These are phyloP conservation scores for Backusella mclennaniae DNA, from an alignment of 192 early-diverging fungal genomes.

Conservation along the genomic window DNA sequence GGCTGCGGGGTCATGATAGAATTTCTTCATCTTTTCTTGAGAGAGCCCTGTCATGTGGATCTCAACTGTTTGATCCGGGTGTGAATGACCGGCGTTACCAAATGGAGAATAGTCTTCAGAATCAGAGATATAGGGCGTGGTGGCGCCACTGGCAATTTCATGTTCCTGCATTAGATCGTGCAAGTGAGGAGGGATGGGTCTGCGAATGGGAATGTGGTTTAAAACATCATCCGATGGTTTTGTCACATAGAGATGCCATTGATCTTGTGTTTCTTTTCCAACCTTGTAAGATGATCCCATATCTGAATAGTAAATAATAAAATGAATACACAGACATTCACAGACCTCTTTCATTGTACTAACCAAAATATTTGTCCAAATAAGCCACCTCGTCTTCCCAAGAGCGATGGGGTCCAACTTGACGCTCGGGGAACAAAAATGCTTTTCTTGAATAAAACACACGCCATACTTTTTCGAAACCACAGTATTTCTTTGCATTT, in stretches of 20 bases:
- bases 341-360: not conserved
- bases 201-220: conserved; percentile 15
- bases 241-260: conserved; percentile 93
- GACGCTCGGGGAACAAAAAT: conserved; percentile 94
- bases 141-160: conserved; percentile 14
- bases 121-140: conserved; percentile 24
- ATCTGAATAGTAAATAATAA: conserved; percentile 28
- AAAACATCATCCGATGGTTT: conserved; percentile 60
- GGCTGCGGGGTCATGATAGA: conserved; percentile 59
- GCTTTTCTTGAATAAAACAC: conserved; percentile 96
- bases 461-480: conserved; percentile 68
- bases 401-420: conserved; percentile 81
- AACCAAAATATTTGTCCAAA: conserved; percentile 65
- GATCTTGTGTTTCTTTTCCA: conserved; percentile 90
- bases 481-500: conserved; percentile 68
- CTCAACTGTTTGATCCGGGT: conserved; percentile 89
- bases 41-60: conserved; percentile 94
- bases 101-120: conserved; percentile 27
- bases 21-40: conserved; percentile 72
- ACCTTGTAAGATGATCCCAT: conserved; percentile 83
- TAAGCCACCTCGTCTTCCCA: conserved; percentile 90
- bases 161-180: not conserved
- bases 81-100: conserved; percentile 27
- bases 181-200: not conserved
- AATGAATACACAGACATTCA: not conserved